Evolutionary conservation across 163 green algal species (phyloP), one percentile per base, ranked within the genome.

Genomic region (Scenedesmus sp.): DNA sequence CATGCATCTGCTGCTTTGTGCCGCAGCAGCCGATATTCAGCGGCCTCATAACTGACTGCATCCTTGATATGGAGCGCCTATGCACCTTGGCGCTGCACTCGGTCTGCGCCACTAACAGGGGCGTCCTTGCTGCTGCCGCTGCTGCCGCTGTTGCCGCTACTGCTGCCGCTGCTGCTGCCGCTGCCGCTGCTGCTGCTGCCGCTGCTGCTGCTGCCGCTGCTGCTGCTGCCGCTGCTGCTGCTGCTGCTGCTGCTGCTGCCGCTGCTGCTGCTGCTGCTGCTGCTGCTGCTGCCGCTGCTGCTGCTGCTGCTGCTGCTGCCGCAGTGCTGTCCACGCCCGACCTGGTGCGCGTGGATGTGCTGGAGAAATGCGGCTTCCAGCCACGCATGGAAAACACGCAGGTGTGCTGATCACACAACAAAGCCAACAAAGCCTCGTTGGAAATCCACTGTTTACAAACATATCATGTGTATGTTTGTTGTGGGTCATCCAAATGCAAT

Each of bases 351-450:
- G 95, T 94, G 18, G 93, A 62, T 4, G 97, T 99, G 26, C 92
- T 99, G 66, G 98, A 99, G 93, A 99, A 99, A 93, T 99, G 98
- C 93, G 98, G 98, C 67, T 99, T 99, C 95, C 98, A 99, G 91
- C 98, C 98, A 0, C 93, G 98, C 16, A 97, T 92, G 0, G 94
- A 97, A 15, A 98, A 98, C 94, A 99, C 98, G 13, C 98, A 99
- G 95, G 97, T 97, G 88, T 23, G 67, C 0, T 8, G 34, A 1
- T 56, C 34, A 56, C 34, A 3, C 13, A 18, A 46, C 79, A 57
- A 46, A 46, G 13, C 9, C 26, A 83, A 23, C 74, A 83, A n/a
- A 13, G 64, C 64, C 64, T 16, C 64, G 64, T 16, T 15, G 13
- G 64, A 15, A 46, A 46, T 46, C 34, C 34, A 46, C 34, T 46